Evolutionary conservation across 2,329 filamentous ascomycete species (phyloP), one percentile per base, ranked within the genome.

Genomic region (Talaromyces sp.): DNA sequence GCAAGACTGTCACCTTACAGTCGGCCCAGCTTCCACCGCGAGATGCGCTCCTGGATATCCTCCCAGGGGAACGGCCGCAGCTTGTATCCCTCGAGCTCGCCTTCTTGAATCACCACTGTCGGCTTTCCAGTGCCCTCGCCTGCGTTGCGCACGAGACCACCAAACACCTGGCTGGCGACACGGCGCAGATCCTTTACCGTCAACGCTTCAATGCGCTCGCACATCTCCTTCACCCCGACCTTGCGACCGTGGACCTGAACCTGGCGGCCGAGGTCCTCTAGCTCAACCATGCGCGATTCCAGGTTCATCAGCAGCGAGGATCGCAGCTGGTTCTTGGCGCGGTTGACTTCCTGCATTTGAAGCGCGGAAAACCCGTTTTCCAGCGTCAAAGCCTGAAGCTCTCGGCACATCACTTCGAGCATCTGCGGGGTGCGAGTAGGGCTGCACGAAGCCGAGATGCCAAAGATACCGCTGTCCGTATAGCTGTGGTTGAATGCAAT

Each of bases 401-500:
- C 92, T 59, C 92, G 89, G 75, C 93, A 97, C 86, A 97, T 96
- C 68, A 96, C 91, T 70, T 97, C 91, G 22, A 99, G 85, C 91
- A 97, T 97, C 67, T 88, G 81, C 3, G 85, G 83, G 0, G 93
- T 91, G 64, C 89, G 86, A 39, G 85, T 85, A 0, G 95, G 93
- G 36, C 88, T 84, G 77, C 95, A 99, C 30, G 89, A 89, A 0
- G 92, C 90, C 0, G 90, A 89, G 73, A 99, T 97, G 66, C 95
- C 95, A 71, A 99, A 99, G 49, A 99, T 85, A 4, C 95, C 95
- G 7, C 89, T 93, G 76, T 99, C 95, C 0, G 91, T 95, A 83
- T 99, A 99, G 54, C 90, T 91, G 82, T 98, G 93, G 82, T 98
- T 98, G 82, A 98, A 98, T 32, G 93, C 90, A 57, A 96, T 84